Evolutionary conservation across 768 basidiomycete species (phyloP), one percentile per base, ranked within the genome.

Genomic region (Roridomyces roridus): DNA sequence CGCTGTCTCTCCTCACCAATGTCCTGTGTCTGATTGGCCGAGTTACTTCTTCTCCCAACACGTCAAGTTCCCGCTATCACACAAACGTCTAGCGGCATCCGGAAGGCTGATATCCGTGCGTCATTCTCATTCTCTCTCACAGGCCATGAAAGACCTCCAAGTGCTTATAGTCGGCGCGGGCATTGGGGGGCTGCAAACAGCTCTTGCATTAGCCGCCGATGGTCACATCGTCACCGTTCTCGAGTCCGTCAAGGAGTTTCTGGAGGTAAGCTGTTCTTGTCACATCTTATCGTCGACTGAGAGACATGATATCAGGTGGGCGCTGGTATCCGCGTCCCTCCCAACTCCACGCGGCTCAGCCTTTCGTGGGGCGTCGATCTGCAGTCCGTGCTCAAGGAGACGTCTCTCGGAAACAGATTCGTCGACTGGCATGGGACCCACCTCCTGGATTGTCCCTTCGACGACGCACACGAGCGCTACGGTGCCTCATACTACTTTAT

Each of bases 401-500:
- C 36, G 12, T 62, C 60, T 34, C 46, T 41, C 8, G 60, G 60
- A n/a, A 62, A 62, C 25, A 55, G 60, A 6, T 62, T 62, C 47
- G 51, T 62, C 7, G 51, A 62, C 36, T 62, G 60, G 60, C 55
- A 62, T 31, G 60, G 60, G 1, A 46, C 4, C 0, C 26, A 5
- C 7, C 51, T 62, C 2, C 55, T 62, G 9, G 60, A 62, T 14
- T 62, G 60, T 31, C 36, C 60, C 2, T 62, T 62, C 31, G 36
- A 45, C 46, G 51, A 57, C 42, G 55, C 57, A 1, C 2, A 29
- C 4, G 36, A 42, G 2, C 51, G 42, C n/a, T 70, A 72, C 20
- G 74, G 73, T 0, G 67, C 77, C 0, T 76, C 78, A 0, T 79
- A 79, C 63, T 77, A 77, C 42, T 78, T 79, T 60, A 74, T 78